A percentile compares a stretch with the other conserved stretches of the same genome.
Evolutionary conservation across 1,284 basidiomycete species (phyloP).

Genomic region (Schizophyllum commune): DNA sequence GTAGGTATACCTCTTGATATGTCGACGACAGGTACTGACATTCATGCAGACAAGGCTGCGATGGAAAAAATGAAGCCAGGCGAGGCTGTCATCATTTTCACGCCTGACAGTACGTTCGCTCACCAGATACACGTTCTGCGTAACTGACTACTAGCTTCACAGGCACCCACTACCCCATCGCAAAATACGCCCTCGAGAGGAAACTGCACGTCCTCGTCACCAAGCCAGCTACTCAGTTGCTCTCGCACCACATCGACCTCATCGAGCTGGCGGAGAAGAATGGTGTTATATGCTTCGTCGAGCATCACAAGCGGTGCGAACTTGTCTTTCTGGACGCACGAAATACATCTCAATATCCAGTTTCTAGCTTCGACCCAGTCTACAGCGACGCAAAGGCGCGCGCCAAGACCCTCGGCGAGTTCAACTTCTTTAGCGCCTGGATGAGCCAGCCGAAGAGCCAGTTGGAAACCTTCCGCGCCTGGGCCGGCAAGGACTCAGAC

Average conservation of each 20-base stretch:
- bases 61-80: conserved; percentile 75
- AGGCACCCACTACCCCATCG: conserved; percentile 85
- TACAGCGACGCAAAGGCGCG: conserved; percentile 85
- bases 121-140: not conserved
- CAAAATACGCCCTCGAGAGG: conserved; percentile 77
- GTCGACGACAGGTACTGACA: conserved; percentile 2
- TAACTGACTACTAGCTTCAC: conserved; percentile 1
- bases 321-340: not conserved
- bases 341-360: conserved; percentile 1
- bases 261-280: conserved; percentile 70
- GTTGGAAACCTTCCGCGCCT: conserved; percentile 87
- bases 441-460: conserved; percentile 96
- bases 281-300: conserved; percentile 84
- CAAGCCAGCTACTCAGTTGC: conserved; percentile 85
- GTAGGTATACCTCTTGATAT: conserved; percentile 34
- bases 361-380: conserved; percentile 75
- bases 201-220: conserved; percentile 87
- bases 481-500: conserved; percentile 91
- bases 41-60: conserved; percentile 69
- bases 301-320: conserved; percentile 72
- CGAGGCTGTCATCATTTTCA: conserved; percentile 84
- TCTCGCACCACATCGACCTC: conserved; percentile 76
- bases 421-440: conserved; percentile 88
- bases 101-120: conserved; percentile 64
- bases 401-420: conserved; percentile 75